Percentiles rank a stretch among this genome's conserved stretches.
Evolutionary conservation across 352 stramenopile genomes (phyloP).

Genomic region (Blastocystis sp.): DNA sequence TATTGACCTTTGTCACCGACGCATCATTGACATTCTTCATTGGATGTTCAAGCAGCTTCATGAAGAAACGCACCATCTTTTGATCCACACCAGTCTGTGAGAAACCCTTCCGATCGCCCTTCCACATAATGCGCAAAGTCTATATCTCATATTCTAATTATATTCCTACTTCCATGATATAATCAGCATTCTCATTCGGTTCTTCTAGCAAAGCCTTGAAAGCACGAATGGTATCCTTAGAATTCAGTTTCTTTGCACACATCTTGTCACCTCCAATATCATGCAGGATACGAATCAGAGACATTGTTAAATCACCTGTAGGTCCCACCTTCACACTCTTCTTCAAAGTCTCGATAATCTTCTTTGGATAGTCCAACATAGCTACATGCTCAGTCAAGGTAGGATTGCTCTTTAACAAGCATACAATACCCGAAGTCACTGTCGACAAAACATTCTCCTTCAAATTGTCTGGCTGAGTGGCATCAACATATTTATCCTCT

Average conservation of each 20-base stretch:
- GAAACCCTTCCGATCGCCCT: slow-evolving; percentile 69
- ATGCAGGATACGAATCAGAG: slow-evolving; percentile 67
- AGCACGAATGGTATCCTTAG: slow-evolving; percentile 25
- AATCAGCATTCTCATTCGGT: slow-evolving; percentile 42
- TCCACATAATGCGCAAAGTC: slow-evolving; percentile 72
- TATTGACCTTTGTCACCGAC: slow-evolving; percentile 68
- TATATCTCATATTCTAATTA: not conserved
- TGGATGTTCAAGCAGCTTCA: slow-evolving; percentile 68
- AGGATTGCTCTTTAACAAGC: slow-evolving; percentile 61
- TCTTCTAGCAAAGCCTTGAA: slow-evolving; percentile 59
- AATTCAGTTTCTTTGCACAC: slow-evolving; percentile 57
- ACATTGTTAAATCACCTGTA: slow-evolving; percentile 59
- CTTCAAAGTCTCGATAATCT: slow-evolving; percentile 66
- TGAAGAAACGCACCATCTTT: slow-evolving; percentile 69
- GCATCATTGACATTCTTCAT: slow-evolving; percentile 68
- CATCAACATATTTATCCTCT: slow-evolving; percentile 67
- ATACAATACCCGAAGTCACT: slow-evolving; percentile 67
- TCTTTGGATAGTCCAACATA: slow-evolving; percentile 67
- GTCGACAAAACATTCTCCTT: slow-evolving; percentile 69
- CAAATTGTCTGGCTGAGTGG: slow-evolving; percentile 65
- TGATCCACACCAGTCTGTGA: slow-evolving; percentile 70
- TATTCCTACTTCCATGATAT: slow-evolving; percentile 56
- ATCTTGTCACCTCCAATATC: slow-evolving; percentile 60
- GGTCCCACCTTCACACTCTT: slow-evolving; percentile 7
- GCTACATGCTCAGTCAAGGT: slow-evolving; percentile 66